These are phyloP conservation scores for Fusarium abutilonis DNA, from an alignment of 2,329 filamentous ascomycete genomes.

Conservation along the genomic window DNA sequence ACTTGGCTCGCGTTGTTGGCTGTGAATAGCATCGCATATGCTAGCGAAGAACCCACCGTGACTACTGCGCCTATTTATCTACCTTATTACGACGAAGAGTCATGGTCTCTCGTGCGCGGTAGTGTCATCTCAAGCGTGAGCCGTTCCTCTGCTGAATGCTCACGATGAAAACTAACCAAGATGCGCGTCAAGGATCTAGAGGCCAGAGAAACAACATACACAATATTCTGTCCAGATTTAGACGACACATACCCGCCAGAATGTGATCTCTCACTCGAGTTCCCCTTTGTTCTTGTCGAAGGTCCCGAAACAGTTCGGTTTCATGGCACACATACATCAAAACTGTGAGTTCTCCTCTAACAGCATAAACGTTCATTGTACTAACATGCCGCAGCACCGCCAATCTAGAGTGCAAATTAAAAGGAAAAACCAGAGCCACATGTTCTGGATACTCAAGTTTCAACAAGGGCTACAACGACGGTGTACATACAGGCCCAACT, in stretches of 20 bases:
- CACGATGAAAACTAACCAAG: background rate
- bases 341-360: constrained; percentile 49
- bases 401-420: constrained; percentile 55
- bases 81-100: constrained; percentile 54
- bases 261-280: constrained; percentile 57
- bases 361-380: background rate
- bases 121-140: constrained; percentile 58
- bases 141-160: background rate
- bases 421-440: constrained; percentile 56
- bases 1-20: constrained; percentile 44
- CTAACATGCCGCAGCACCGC: constrained; percentile 51
- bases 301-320: constrained; percentile 58
- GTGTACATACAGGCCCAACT: constrained; percentile 54
- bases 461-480: constrained; percentile 52
- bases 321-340: constrained; percentile 55
- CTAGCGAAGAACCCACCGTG: constrained; percentile 41
- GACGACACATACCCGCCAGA: constrained; percentile 52
- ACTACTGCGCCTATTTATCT: constrained; percentile 58
- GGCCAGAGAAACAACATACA: constrained; percentile 56
- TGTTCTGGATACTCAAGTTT: constrained; percentile 61
- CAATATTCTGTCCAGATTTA: constrained; percentile 59
- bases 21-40: constrained; percentile 37
- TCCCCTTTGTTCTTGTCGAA: constrained; percentile 60
- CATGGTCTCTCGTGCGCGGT: constrained; percentile 58
- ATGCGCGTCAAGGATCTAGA: constrained; percentile 40